phyloP scores from a whole-genome alignment of 768 basidiomycete species.

The Suillus subalutaceus region DNA sequence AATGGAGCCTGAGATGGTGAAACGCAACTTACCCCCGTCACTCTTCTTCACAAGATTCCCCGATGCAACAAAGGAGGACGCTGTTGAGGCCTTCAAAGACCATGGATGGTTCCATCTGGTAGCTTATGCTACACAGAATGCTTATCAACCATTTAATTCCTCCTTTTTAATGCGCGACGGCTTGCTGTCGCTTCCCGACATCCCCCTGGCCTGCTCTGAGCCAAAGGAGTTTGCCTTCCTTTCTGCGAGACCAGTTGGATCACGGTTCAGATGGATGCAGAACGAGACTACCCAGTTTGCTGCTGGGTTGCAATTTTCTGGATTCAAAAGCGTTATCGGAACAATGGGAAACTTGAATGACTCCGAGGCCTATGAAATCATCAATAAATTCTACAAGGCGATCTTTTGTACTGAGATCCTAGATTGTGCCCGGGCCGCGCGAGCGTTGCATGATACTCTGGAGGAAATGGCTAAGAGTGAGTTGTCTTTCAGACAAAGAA shows the following conservation, averaged over 20 bases:
- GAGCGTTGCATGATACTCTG: constrained; percentile 3
- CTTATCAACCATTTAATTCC: constrained; percentile 17
- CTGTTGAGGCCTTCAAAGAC: neutral
- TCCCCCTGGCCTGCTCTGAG: neutral
- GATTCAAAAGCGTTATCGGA: constrained; percentile 26
- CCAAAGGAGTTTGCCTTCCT: constrained; percentile 18
- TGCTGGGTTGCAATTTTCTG: constrained; percentile 26
- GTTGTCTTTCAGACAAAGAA: constrained; percentile 4
- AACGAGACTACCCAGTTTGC: constrained; percentile 28
- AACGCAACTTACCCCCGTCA: neutral
- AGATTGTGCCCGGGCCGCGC: constrained; percentile 12
- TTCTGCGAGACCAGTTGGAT: constrained; percentile 19
- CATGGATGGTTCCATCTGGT: constrained; percentile 25
- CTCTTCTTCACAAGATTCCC: constrained; percentile 4
- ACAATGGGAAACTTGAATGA: constrained; percentile 23
- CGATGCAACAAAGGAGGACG: constrained; percentile 4
- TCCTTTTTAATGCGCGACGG: constrained; percentile 10
- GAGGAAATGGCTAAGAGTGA: neutral
- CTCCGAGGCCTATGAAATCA: neutral
- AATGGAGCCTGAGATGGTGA: neutral
- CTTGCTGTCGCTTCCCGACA: constrained; percentile 10
- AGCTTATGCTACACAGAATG: constrained; percentile 20
- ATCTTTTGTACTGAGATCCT: neutral
- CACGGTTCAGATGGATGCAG: constrained; percentile 6
- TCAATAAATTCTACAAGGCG: constrained; percentile 6